These are phyloP conservation scores for Solanum hybrid DNA, from an alignment of 305 asterid species.

Conservation along the genomic window DNA sequence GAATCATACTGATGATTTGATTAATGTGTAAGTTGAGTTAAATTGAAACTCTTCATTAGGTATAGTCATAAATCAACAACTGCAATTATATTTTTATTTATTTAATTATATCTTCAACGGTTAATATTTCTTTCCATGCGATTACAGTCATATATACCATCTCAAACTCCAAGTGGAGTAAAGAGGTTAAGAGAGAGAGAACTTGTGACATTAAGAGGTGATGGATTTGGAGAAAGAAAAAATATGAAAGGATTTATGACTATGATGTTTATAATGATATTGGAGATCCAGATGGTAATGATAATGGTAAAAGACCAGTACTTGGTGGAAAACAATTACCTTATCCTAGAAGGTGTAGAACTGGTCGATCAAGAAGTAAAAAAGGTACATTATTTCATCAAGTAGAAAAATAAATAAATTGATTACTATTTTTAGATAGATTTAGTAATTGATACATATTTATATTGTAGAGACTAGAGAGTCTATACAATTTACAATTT, in stretches of 20 bases:
- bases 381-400: conserved; percentile 23
- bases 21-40: not conserved
- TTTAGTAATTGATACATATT: too few relatives aligned
- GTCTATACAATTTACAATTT: not conserved
- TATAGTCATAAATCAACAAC: not conserved
- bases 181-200: conserved; percentile 34
- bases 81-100: too few relatives aligned
- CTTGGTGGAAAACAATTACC: conserved; percentile 59
- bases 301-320: conserved; percentile 40
- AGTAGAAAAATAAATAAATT: not conserved
- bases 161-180: conserved; percentile 63
- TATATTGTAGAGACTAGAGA: not conserved
- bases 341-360: conserved; percentile 83
- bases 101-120: too few relatives aligned
- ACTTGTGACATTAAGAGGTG: conserved; percentile 43
- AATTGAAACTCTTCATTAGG: not conserved
- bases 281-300: conserved; percentile 44
- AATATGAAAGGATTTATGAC: conserved; percentile 52
- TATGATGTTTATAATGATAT: conserved; percentile 79
- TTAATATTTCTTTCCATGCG: not conserved
- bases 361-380: conserved; percentile 51
- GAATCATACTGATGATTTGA: not conserved
- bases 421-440: not conserved
- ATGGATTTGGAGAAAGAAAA: conserved; percentile 53
- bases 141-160: conserved; percentile 63